Evolutionary conservation across 805 yeast species (phyloP), one percentile per base, ranked within the genome.

Genomic region (Suhomyces prunicola): DNA sequence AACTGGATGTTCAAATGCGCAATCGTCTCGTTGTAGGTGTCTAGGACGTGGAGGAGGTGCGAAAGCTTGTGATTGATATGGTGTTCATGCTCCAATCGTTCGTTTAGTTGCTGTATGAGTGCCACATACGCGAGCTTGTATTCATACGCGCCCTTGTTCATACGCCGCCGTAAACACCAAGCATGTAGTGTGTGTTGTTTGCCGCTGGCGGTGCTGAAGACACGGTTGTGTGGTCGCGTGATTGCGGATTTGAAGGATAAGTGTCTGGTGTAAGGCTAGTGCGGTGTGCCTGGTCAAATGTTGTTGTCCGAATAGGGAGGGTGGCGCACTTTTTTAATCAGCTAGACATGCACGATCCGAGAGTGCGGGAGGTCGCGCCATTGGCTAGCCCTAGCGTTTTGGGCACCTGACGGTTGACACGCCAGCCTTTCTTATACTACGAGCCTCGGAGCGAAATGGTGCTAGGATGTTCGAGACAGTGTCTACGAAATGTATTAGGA

Each of bases 1-100:
- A 72, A 66, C 27, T 57, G 58, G 26, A 54, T 50, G 36, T 47
- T 39, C 5, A 26, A 23, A 6, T 44, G 46, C 5, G 15, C 19
- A 17, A 57, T 51, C 39, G 46, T 33, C 36, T 42, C 52, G 44
- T 57, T 57, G 48, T 47, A 57, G n/a, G 46, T 8, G 15, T 45
- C 29, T 13, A 57, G 49, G 6, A 53, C 44, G n/a, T 41, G 47
- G 13, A 54, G 42, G 17, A 52, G 24, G 13, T 44, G 45, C 8
- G 60, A 52, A 19, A 51, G 55, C 44, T 47, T 47, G 50, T 23
- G 47, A 13, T 45, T 48, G 46, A 49, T 5, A 24, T 31, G 51
- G 48, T 48, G 56, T 7, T 19, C 24, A 10, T 41, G 44, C 15
- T 42, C 19, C 13, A 52, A 44, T 22, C 46, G 47, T 9, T 19